A percentile compares a stretch with the other conserved stretches of the same genome.
Conservation (phyloP, 2,329 filamentous ascomycete genomes). For the Ophiosphaerella narmari region DNA sequence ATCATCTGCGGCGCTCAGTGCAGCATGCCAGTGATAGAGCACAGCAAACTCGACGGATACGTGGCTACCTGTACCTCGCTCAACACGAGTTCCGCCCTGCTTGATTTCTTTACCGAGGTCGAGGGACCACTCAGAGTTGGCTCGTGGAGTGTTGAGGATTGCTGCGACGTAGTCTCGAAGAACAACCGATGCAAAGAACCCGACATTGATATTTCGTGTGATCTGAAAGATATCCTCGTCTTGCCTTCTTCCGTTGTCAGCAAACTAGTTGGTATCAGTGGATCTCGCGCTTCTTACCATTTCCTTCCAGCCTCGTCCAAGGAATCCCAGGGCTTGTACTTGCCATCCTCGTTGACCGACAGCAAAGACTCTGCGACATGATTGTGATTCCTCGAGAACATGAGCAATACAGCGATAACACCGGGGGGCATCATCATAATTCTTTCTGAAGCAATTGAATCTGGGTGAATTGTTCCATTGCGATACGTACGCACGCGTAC, state of each 20-base stretch:
- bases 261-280: slow-evolving; percentile 49
- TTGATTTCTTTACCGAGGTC: slow-evolving; percentile 69
- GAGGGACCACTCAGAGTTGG: slow-evolving; percentile 77
- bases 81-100: slow-evolving; percentile 62
- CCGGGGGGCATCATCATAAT: slow-evolving; percentile 69
- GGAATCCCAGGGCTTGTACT: slow-evolving; percentile 73
- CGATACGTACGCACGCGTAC: slow-evolving; percentile 67
- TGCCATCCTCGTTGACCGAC: slow-evolving; percentile 78
- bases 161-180: slow-evolving; percentile 79
- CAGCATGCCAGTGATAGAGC: slow-evolving; percentile 84
- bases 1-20: slow-evolving; percentile 74
- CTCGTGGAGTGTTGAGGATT: slow-evolving; percentile 72
- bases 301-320: slow-evolving; percentile 50
- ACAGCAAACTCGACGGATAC: slow-evolving; percentile 88
- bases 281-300: slow-evolving; percentile 39
- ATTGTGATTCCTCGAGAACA: slow-evolving; percentile 80
- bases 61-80: slow-evolving; percentile 73
- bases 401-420: slow-evolving; percentile 67
- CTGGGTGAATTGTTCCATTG: slow-evolving; percentile 68
- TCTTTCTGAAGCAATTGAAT: slow-evolving; percentile 69
- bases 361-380: slow-evolving; percentile 77
- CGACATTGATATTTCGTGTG: slow-evolving; percentile 60
- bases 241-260: slow-evolving; percentile 17
- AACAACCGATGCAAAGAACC: slow-evolving; percentile 65
- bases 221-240: slow-evolving; percentile 55